A percentile compares a stretch with the other conserved stretches of the same genome.
phyloP scores from a whole-genome alignment of 1,139 yeast genomes.

The Debaryomycetaceae sp. region DNA sequence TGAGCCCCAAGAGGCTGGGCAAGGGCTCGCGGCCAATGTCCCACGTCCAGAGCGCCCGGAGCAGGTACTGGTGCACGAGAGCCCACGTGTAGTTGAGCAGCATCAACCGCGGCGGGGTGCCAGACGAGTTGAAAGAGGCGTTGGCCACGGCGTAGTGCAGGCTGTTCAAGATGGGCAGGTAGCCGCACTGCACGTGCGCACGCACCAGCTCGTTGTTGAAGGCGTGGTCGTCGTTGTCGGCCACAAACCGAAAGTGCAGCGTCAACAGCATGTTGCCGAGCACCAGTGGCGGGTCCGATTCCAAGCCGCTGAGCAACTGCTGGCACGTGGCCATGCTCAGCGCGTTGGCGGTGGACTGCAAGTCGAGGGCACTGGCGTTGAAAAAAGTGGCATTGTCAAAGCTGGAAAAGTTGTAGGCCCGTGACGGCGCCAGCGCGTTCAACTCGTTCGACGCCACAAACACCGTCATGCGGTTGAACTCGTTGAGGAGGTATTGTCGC shows the following conservation, averaged over 20 bases:
- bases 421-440: conserved; percentile 1
- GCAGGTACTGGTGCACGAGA: conserved; percentile 21
- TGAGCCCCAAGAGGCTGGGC: not conserved
- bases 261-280: conserved; percentile 16
- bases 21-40: conserved; percentile 41
- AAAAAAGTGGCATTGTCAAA: conserved; percentile 20
- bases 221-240: conserved; percentile 25
- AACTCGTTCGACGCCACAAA: conserved; percentile 28
- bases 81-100: conserved; percentile 6
- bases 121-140: not conserved
- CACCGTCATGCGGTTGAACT: conserved; percentile 38
- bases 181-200: conserved; percentile 49
- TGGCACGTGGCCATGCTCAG: too few relatives aligned
- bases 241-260: conserved; percentile 35
- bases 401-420: conserved; percentile 16
- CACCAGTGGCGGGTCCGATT: too few relatives aligned
- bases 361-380: conserved; percentile 5
- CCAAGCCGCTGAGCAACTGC: too few relatives aligned
- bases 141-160: not conserved
- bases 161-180: conserved; percentile 50
- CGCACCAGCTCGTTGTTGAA: conserved; percentile 31
- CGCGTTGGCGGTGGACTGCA: not conserved
- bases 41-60: conserved; percentile 67
- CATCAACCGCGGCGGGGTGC: not conserved
- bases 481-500: conserved; percentile 36